Base-by-base conservation (phyloP, 257 asterid genomes). In the Solanum gandarillasii region DNA sequence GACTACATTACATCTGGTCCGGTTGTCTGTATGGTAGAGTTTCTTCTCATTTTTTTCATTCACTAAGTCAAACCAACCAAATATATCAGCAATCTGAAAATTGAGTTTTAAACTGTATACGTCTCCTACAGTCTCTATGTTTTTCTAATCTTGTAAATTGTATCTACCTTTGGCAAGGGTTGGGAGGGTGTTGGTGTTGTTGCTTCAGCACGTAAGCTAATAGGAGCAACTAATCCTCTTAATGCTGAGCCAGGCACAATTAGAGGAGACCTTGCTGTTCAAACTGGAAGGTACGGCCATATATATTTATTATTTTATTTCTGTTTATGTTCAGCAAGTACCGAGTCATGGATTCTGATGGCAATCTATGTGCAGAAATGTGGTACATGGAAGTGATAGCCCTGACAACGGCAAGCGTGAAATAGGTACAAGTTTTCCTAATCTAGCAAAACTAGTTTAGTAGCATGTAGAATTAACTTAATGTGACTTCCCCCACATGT, bases 171-270 rank as follows among this genome's bases (percentile, higher is more conserved):
- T 46, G 85, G 85, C 79, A 75, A 95, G 99, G 98, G 93, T 5
- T 96, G 99, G 99, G 98, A 96, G 91, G 98, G 98, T 39, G 92
- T 94, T 65, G 99, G 98, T 86, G 98, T 93, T 41, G 99, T 95
- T 88, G 98, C 98, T 65, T 95, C 99, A 46, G 98, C 99, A 25
- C 98, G 99, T 18, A 95, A 96, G 91, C 93, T 94, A 25, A 43
- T 95, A 83, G 99, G 99, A 88, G 97, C 94, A 1, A 96, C 99
- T 13, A 95, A 95, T 92, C 99, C 99, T 68, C 98, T 96, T 43
- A 93, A 95, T 92, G 99, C 98, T 31, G 98, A 94, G 84, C 99
- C 99, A 12, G 99, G 99, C 91, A 95, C 99, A 70, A 95, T 96
- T 71, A 92, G 99, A 91, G 99, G 99, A 84, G 99, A 96, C 87